Evolutionary conservation across 2,329 filamentous ascomycete genomes (phyloP), one percentile per base, ranked within the genome.

Genomic region (Fusarium multiceps): DNA sequence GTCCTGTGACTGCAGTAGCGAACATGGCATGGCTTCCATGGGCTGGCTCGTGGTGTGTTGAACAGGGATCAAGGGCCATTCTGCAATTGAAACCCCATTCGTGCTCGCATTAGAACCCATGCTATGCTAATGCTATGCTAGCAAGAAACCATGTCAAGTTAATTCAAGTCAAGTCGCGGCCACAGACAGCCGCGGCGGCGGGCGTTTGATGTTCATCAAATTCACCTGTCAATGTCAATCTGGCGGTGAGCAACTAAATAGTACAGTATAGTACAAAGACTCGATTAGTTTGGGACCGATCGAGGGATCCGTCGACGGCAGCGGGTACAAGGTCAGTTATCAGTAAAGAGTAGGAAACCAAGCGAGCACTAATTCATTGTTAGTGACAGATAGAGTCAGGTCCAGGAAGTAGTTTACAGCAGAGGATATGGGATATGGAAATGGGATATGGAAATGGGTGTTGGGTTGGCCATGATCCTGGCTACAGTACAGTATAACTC

Each of bases 1-100:
- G 73, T 75, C 74, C 73, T 75, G 73, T 75, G 74, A 75, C 74
- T 74, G 62, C 66, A 74, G 62, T 56, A 73, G 64, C 56, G 64
- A 68, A 51, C 20, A 53, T 53, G 49, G 34, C 30, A 37, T 53
- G 34, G 48, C 71, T 67, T 66, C 62, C 30, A 37, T 51, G 34
- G 48, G 69, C 65, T 66, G 66, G 73, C 65, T 72, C 51, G 61
- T 74, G 72, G 73, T 75, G 73, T 72, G 71, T 66, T 72, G 61
- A 50, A 72, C 74, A 75, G 72, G 73, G 74, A 73, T 75, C 65
- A 69, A 65, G 67, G 58, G 49, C 49, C 59, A 61, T 60, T 69
- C 67, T 73, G 63, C 72, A 63, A 63, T 73, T 65, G 72, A 72
- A 72, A 75, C 73, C 66, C 72, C 64, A 75, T 74, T 75, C 71